Percentiles rank a stretch among this genome's conserved stretches.
phyloP scores from a whole-genome alignment of 176 grass and related monocot species.

The Typha latifolia region DNA sequence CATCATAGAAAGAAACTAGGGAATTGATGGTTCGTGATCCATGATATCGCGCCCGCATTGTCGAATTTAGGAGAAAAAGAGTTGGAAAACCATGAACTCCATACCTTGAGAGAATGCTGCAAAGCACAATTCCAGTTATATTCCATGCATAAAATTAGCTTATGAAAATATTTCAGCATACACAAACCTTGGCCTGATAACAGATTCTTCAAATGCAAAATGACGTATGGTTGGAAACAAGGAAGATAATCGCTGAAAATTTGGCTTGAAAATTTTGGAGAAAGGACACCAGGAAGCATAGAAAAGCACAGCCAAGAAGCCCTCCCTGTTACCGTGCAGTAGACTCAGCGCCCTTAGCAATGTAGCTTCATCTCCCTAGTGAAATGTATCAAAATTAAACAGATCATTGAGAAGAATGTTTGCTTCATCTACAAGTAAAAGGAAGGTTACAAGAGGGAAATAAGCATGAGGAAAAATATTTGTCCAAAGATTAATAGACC shows the following conservation, averaged over 20 bases:
- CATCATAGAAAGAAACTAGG: conserved; percentile 66
- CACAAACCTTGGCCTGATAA: conserved; percentile 56
- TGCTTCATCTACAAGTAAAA: no score
- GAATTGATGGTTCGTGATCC: conserved; percentile 65
- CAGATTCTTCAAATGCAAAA: conserved; percentile 32
- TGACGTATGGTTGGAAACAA: conserved; percentile 21
- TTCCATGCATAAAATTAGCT: conserved; percentile 11
- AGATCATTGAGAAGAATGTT: not conserved
- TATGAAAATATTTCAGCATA: not conserved
- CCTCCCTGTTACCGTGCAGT: conserved; percentile 10
- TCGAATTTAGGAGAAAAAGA: conserved; percentile 87
- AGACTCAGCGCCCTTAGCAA: conserved; percentile 15
- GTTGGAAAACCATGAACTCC: conserved; percentile 96
- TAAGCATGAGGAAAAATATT: not conserved
- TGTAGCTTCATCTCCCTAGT: conserved; percentile 18
- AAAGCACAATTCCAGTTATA: conserved; percentile 19
- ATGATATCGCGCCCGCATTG: conserved; percentile 76
- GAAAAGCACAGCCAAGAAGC: conserved; percentile 16
- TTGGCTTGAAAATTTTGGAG: conserved; percentile 16
- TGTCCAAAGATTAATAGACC: not conserved
- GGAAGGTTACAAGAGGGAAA: not conserved
- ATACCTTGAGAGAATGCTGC: conserved; percentile 85
- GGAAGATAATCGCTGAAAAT: conserved; percentile 16
- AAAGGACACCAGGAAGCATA: conserved; percentile 31
- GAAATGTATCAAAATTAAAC: not conserved